A percentile compares a stretch with the other conserved stretches of the same genome.
Evolutionary conservation across 495 filamentous ascomycete species (phyloP).

Genomic region (Amniculicola lignicola): DNA sequence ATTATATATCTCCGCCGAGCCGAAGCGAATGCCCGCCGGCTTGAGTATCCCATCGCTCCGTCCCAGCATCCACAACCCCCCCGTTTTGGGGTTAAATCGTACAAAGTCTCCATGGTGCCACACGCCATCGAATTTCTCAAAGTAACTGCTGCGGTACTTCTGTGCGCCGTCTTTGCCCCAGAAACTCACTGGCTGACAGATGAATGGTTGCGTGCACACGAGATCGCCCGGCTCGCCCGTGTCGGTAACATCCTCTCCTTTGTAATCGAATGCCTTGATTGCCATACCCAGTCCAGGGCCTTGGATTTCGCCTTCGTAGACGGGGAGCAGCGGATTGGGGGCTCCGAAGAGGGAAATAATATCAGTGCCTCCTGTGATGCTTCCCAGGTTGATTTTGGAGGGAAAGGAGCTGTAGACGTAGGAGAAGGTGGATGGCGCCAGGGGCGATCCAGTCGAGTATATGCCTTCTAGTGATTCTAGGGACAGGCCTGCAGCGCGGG

Average conservation of each 20-base stretch:
- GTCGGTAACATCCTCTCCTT: conserved; percentile 50
- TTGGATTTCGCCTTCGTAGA: conserved; percentile 86
- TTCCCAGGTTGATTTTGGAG: conserved; percentile 68
- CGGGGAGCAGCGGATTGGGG: conserved; percentile 79
- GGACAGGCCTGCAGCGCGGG: conserved; percentile 49
- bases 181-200: conserved; percentile 85
- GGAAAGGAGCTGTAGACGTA: conserved; percentile 84
- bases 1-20: conserved; percentile 86
- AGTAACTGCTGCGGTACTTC: conserved; percentile 80
- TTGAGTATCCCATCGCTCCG: conserved; percentile 77
- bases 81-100: conserved; percentile 66
- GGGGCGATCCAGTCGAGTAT: conserved; percentile 87
- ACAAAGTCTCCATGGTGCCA: conserved; percentile 98
- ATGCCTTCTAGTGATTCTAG: conserved; percentile 67
- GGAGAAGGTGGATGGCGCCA: conserved; percentile 88
- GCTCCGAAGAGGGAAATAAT: conserved; percentile 93
- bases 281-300: conserved; percentile 89
- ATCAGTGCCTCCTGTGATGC: conserved; percentile 87
- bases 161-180: conserved; percentile 69
- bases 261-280: conserved; percentile 69
- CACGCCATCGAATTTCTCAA: conserved; percentile 65
- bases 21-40: conserved; percentile 73
- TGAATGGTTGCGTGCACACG: conserved; percentile 82
- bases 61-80: conserved; percentile 79
- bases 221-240: conserved; percentile 80